Evolutionary conservation across 768 basidiomycete genomes (phyloP).

Genomic region (Pisolithus microcarpus): DNA sequence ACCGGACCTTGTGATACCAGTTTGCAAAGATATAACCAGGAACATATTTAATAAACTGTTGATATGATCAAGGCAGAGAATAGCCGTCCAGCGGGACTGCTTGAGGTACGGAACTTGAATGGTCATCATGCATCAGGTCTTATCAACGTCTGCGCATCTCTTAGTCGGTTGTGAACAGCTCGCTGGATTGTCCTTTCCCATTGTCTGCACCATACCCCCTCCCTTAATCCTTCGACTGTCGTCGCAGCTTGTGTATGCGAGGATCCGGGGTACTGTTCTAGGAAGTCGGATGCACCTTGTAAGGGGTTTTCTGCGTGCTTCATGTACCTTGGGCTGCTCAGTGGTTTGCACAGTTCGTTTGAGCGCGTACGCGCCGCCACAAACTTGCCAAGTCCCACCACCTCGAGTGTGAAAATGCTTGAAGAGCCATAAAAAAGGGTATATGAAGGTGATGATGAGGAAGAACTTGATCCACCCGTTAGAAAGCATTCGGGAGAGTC

Average conservation of each 20-base stretch:
- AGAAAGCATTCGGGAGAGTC: slow-evolving; percentile 58
- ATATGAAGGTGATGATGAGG: slow-evolving; percentile 61
- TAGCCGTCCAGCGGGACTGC: slow-evolving; percentile 25
- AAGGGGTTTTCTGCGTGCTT: slow-evolving; percentile 4
- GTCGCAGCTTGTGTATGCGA: slow-evolving; percentile 25
- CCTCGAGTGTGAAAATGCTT: slow-evolving; percentile 59
- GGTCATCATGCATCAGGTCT: slow-evolving; percentile 26
- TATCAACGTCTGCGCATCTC: slow-evolving; percentile 26
- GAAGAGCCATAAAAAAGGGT: slow-evolving; percentile 77
- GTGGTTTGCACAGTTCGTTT: slow-evolving; percentile 34
- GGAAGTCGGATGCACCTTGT: not conserved
- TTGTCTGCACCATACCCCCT: slow-evolving; percentile 71
- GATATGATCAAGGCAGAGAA: slow-evolving; percentile 1
- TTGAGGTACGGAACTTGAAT: not conserved
- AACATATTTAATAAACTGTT: no score
- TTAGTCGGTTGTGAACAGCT: slow-evolving; percentile 44
- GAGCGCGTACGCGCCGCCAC: slow-evolving; percentile 70
- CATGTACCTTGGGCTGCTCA: not conserved
- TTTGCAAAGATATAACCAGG: not conserved
- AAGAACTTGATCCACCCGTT: slow-evolving; percentile 67
- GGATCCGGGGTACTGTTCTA: slow-evolving; percentile 17
- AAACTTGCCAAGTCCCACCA: slow-evolving; percentile 71
- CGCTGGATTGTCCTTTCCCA: slow-evolving; percentile 68
- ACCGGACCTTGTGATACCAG: not conserved
- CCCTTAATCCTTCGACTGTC: slow-evolving; percentile 50